Base-by-base conservation (phyloP, 1,284 basidiomycete genomes). In the Peniophora sp. region DNA sequence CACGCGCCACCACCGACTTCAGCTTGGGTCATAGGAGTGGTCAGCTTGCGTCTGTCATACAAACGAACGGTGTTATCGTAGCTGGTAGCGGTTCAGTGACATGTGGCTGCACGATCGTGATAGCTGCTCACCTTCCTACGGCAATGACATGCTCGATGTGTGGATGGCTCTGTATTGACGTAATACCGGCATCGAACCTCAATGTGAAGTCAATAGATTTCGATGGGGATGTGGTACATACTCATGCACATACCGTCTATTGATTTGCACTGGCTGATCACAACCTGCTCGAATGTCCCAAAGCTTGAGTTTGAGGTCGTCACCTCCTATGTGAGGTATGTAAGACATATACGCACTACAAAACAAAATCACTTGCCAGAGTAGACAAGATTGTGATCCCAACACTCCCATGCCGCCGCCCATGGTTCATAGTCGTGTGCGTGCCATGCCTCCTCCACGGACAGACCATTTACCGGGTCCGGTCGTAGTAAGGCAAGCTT, bases 361-460 rank as follows among this genome's bases (percentile, higher is more conserved):
- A 18, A 11, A 42, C 24, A 24, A 32, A 23, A 10, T 22, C 54
- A 39, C 66, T 42, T 52, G 88, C 93, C 95, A 14, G 92, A 94
- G 72, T 92, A 97, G 2, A 96, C 73, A 14, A 87, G 66, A 57
- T 83, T 81, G 0, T 73, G 68, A 53, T 91, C 69, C 86, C 89
- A 94, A 57, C 88, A 85, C 62, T 97, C 82, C 83, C 91, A 99
- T 0, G 89, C 85, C 0, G 86, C 83, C 46, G 93, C 85, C 97
- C 97, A 99, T 0, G 96, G 89, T 64, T 99, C 97, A 60, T 83
- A 86, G 54, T 94, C 92, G 63, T 99, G 97, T 3, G 92, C 96
- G 51, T 79, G 70, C 95, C 96, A 99, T 1, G 70, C 72, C 15
- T 76, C 64, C 2, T 67, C 66, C 1, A 85, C 63, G 0, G 62